phyloP scores from a whole-genome alignment of 345 rosid species.

The Ceriops zippeliana region DNA sequence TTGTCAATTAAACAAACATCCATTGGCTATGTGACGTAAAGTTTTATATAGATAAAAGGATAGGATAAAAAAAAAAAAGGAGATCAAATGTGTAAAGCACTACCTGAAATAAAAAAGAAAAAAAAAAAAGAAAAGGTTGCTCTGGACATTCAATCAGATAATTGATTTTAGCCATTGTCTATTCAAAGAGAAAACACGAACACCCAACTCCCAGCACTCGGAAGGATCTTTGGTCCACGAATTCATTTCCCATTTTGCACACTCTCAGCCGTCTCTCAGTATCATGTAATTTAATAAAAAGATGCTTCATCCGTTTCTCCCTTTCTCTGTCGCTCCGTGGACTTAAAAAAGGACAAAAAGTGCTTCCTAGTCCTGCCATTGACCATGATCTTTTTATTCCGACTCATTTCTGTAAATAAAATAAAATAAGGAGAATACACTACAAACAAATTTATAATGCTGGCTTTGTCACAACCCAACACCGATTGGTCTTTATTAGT shows the following conservation, averaged over 20 bases:
- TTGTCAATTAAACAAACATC: no score
- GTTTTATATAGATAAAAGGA: not conserved
- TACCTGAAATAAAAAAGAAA: not conserved
- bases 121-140: not conserved
- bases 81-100: not conserved
- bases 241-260: constrained; percentile 6
- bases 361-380: not conserved
- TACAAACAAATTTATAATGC: constrained; percentile 3
- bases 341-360: not conserved
- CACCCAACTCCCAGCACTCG: not conserved
- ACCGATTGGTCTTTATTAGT: not conserved
- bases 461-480: constrained; percentile 12
- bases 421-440: not conserved
- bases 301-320: not conserved
- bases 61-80: not conserved
- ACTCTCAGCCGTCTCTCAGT: not conserved
- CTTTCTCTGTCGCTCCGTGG: not conserved
- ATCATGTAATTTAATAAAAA: no score
- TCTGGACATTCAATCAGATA: not conserved
- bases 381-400: not conserved
- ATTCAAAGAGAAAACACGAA: not conserved
- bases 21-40: no score
- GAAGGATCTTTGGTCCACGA: not conserved
- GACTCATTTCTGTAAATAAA: not conserved
- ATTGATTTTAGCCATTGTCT: not conserved